Conservation (phyloP, 208 protist species). For the Acanthamoeba polyphaga region DNA sequence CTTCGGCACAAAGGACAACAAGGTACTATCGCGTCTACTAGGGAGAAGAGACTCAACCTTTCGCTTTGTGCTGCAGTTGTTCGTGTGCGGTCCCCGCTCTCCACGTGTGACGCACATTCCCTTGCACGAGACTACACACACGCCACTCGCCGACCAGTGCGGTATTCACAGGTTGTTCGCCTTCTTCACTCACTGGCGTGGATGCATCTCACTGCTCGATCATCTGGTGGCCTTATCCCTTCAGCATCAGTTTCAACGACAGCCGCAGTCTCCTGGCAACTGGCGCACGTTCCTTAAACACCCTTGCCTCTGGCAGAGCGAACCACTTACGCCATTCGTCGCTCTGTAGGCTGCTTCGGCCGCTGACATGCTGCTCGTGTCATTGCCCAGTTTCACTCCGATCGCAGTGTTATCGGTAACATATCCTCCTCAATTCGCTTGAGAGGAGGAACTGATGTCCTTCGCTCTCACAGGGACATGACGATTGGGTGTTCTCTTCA, state of each 20-base stretch:
- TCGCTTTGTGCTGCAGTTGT: background rate
- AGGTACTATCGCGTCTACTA: background rate
- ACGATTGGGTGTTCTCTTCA: slow-evolving; percentile 38
- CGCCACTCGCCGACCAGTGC: slow-evolving; percentile 37
- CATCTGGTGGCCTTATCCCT: background rate
- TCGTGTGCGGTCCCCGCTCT: background rate
- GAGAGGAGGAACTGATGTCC: background rate
- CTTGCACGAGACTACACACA: background rate
- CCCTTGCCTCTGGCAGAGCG: too few relatives aligned
- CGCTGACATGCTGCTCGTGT: slow-evolving; percentile 5
- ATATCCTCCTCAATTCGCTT: background rate
- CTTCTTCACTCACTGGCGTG: background rate
- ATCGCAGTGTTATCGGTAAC: background rate
- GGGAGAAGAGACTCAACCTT: background rate
- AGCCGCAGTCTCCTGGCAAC: background rate
- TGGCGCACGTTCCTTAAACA: background rate
- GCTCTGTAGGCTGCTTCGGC: slow-evolving; percentile 12
- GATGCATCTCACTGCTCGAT: background rate
- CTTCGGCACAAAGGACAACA: slow-evolving; percentile 61
- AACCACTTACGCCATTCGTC: background rate
- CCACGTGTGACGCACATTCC: slow-evolving; percentile 5
- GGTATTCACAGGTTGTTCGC: slow-evolving; percentile 25
- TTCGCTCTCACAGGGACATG: background rate
- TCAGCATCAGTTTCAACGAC: slow-evolving; percentile 18
- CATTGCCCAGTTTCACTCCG: slow-evolving; percentile 16